Percentiles rank a stretch among this genome's conserved stretches.
Conservation (phyloP, 805 yeast species). For the Peterozyma toletana region DNA sequence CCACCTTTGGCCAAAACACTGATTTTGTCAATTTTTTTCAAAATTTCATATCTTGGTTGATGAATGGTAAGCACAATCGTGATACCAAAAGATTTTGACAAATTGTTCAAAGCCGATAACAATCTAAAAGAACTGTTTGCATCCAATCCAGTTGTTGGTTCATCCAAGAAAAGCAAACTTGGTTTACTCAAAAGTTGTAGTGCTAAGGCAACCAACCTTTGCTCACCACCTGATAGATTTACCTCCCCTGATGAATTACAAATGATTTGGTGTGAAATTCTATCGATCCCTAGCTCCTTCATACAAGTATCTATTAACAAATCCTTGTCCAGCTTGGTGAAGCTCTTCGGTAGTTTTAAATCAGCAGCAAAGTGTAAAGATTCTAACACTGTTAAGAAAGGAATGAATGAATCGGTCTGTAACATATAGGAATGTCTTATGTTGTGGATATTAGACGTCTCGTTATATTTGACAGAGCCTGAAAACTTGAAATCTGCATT, state of each 20-base stretch:
- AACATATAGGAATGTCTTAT: constrained; percentile 45
- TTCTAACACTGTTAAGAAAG: constrained; percentile 61
- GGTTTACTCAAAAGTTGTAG: constrained; percentile 65
- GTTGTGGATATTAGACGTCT: constrained; percentile 12
- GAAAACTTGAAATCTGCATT: constrained; percentile 30
- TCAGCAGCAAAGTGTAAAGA: constrained; percentile 58
- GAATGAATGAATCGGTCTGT: constrained; percentile 59
- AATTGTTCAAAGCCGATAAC: constrained; percentile 44
- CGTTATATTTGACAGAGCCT: constrained; percentile 32
- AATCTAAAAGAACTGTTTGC: constrained; percentile 59
- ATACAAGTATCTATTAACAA: constrained; percentile 45
- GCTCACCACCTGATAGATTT: constrained; percentile 72
- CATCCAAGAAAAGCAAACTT: constrained; percentile 61
- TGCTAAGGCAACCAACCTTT: constrained; percentile 61
- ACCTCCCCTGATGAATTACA: constrained; percentile 35
- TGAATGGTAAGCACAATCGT: constrained; percentile 65
- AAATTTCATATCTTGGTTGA: constrained; percentile 69
- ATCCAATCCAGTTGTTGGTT: constrained; percentile 31
- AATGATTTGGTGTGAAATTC: constrained; percentile 43
- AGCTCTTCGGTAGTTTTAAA: constrained; percentile 39
- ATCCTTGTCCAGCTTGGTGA: constrained; percentile 31
- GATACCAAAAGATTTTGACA: constrained; percentile 46
- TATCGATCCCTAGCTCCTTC: constrained; percentile 48
- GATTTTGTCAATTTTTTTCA: constrained; percentile 51
- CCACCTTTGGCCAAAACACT: constrained; percentile 61